Evolutionary conservation across 768 basidiomycete species (phyloP), one percentile per base, ranked within the genome.

Genomic region (Gautieria morchelliformis): DNA sequence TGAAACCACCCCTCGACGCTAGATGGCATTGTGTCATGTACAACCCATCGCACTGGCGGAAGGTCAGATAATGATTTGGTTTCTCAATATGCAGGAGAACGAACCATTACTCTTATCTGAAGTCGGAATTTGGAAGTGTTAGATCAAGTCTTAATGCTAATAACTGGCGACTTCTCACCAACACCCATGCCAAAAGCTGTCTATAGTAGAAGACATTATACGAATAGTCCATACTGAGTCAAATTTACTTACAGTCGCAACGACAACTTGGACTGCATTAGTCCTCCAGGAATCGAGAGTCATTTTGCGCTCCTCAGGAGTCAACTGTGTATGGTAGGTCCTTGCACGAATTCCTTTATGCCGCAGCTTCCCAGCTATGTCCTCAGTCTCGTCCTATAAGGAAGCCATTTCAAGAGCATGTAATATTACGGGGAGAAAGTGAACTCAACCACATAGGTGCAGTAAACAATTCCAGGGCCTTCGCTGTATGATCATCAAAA

Each of bases 141-240:
- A 46, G 8, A 22, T 22, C 12, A 20, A 55, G n/a, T n/a, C 5
- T 46, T 3, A 32, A 9, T 49, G 11, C 5, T 22, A 14, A 30
- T 32, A 35, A 5, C 27, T 27, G 27, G 27, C 30, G 8, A 57
- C 12, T 14, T 19, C 56, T 47, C 20, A 57, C 56, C 56, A 33
- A 57, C 48, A 22, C 56, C 56, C 35, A 57, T 48, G 32, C 45
- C 35, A 49, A 57, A 57, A 14, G 56, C 56, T 20, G 45, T n/a
- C 56, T 57, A 20, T 14, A 35, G 4, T 32, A 50, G 9, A 22
- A 27, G 14, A 24, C 48, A 30, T 49, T 30, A 49, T 12, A 27
- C 27, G 19, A 20, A 45, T 24, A 22, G 5, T 12, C 2, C 41
- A 12, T 44, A 19, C 24, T 30, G 35, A 39, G 40, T 30, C 12